Base-by-base conservation (phyloP, 805 yeast genomes). In the Komagataella ulmi region DNA sequence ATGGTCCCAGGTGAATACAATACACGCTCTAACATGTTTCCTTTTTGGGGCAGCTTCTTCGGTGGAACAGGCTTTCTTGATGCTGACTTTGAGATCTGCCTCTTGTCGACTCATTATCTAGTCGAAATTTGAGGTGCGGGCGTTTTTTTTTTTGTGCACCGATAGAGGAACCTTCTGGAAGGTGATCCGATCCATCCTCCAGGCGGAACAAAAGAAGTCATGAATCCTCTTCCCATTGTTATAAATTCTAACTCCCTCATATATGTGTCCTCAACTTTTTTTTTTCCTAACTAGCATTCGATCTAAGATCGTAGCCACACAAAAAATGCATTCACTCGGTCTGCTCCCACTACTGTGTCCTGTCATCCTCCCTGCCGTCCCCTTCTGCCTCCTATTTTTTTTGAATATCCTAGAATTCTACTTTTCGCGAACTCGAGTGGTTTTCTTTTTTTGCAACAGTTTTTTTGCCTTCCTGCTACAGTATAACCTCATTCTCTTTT, bases 1-100 rank as follows among this genome's bases (percentile, higher is more conserved):
- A 61, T 88, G 91, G 66, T 93, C 99, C 97, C 97, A 91, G 0
- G 97, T 88, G 66, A 84, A 90, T 44, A 91, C 96, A 54, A 90
- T 90, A 70, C 97, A 88, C 1, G 95, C 88, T 61, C 99, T 75
- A 5, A 91, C 98, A 67, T 91, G 99, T 65, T 91, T 91, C 58
- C 99, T 75, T 66, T 91, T 91, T 1, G 99, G 97, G 0, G 97
- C 95, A 3, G 85, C 76, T 62, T 89, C 97, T 23, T 89, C 97
- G 17, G 77, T 56, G 23, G 84, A 82, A 53, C 95, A 85, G 0
- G 99, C 97, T 70, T 91, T 91, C 62, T 80, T 83, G 59, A 86
- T 80, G 57, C 81, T 64, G 3, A 69, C 65, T 17, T 64, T 68
- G 45, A 77, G 58, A 52, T 76, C 76, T 2, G 71, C 53, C 1